These are phyloP conservation scores for Phyllachora maydis DNA, from an alignment of 2,329 filamentous ascomycete genomes.

Conservation along the genomic window DNA sequence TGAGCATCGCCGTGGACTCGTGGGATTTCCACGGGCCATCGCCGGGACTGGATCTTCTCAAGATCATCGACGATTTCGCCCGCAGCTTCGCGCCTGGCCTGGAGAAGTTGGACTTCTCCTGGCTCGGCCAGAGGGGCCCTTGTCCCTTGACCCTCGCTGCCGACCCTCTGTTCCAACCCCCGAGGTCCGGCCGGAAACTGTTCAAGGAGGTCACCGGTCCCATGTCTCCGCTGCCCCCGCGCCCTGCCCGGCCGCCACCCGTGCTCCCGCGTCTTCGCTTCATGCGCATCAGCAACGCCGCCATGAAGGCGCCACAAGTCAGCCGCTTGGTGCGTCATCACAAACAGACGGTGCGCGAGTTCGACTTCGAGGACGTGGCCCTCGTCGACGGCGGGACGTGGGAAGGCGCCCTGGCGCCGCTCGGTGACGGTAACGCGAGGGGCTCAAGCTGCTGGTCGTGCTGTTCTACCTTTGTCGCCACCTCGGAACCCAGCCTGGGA, in stretches of 20 bases:
- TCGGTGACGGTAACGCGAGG: slow-evolving; percentile 28
- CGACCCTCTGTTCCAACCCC: slow-evolving; percentile 47
- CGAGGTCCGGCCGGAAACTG: slow-evolving; percentile 30
- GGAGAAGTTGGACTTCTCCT: slow-evolving; percentile 55
- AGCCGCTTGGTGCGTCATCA: slow-evolving; percentile 47
- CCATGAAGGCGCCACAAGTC: slow-evolving; percentile 52
- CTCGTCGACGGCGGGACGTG: slow-evolving; percentile 50
- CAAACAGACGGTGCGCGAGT: slow-evolving; percentile 47
- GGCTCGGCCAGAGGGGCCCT: slow-evolving; percentile 53
- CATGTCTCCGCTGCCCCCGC: slow-evolving; percentile 38
- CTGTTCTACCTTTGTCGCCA: too few relatives aligned
- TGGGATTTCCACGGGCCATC: slow-evolving; percentile 41
- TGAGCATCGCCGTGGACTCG: slow-evolving; percentile 52
- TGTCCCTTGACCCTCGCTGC: slow-evolving; percentile 49
- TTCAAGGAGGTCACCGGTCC: slow-evolving; percentile 44
- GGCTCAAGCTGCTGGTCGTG: slow-evolving; percentile 19
- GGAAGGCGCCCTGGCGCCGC: slow-evolving; percentile 62
- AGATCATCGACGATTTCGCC: slow-evolving; percentile 66
- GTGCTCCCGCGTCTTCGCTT: slow-evolving; percentile 46
- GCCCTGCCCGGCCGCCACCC: slow-evolving; percentile 29
- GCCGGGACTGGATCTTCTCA: slow-evolving; percentile 48
- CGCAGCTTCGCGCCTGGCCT: slow-evolving; percentile 44
- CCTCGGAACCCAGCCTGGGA: too few relatives aligned
- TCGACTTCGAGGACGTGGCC: slow-evolving; percentile 59
- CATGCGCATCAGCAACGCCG: slow-evolving; percentile 52